Evolutionary conservation across 176 grass and related monocot species (phyloP).

Genomic region (Alopecurus myosuroides): DNA sequence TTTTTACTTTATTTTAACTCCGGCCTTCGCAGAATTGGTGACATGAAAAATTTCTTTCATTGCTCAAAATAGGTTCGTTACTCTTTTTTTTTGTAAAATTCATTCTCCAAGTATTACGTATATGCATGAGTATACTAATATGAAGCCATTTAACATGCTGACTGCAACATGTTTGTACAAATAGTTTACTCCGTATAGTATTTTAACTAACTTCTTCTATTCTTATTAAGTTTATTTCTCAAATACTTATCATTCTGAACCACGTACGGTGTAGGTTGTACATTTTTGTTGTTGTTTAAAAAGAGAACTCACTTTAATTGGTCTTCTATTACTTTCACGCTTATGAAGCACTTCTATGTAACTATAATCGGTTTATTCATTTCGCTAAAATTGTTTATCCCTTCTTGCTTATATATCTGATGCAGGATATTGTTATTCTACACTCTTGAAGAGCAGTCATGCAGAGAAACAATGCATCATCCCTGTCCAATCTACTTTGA

Average conservation of each 20-base stretch:
- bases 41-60: slow-evolving; percentile 84
- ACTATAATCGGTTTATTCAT: background rate
- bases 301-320: background rate
- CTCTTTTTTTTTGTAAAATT: background rate
- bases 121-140: too few relatives aligned
- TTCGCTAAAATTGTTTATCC: background rate
- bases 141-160: too few relatives aligned
- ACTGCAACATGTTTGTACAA: too few relatives aligned
- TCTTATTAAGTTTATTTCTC: background rate
- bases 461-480: slow-evolving; percentile 89
- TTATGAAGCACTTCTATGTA: background rate
- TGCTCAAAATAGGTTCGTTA: slow-evolving; percentile 60
- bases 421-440: slow-evolving; percentile 85
- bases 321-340: background rate
- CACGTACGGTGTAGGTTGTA: background rate
- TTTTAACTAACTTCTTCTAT: background rate
- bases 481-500: slow-evolving; percentile 89
- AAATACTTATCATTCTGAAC: background rate
- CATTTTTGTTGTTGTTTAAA: background rate
- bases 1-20: too few relatives aligned
- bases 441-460: slow-evolving; percentile 64
- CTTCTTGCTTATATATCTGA: slow-evolving; percentile 4
- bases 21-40: slow-evolving; percentile 97
- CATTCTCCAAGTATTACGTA: background rate
- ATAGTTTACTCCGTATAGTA: too few relatives aligned